These are phyloP conservation scores for Penicillium janthinellum DNA, from an alignment of 2,329 filamentous ascomycete genomes.

Conservation along the genomic window DNA sequence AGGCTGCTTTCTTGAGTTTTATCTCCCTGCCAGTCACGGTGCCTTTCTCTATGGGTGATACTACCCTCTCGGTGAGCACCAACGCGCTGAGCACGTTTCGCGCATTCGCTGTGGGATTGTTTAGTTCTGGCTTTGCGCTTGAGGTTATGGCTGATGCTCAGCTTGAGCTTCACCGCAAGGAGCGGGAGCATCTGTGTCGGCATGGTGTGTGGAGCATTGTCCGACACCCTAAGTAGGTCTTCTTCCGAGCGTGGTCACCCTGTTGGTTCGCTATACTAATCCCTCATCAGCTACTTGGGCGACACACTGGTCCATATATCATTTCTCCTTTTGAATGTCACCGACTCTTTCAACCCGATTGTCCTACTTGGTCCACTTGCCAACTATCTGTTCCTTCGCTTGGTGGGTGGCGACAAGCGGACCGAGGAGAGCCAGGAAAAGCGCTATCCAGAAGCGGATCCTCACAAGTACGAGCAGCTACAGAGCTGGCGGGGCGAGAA, in stretches of 20 bases:
- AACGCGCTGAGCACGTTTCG: slow-evolving; percentile 31
- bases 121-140: slow-evolving; percentile 58
- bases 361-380: slow-evolving; percentile 58
- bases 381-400: slow-evolving; percentile 62
- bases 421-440: slow-evolving; percentile 56
- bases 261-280: slow-evolving; percentile 7
- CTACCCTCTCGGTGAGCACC: slow-evolving; percentile 36
- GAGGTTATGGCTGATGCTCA: slow-evolving; percentile 61
- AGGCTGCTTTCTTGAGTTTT: slow-evolving; percentile 59
- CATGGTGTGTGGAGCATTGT: slow-evolving; percentile 65
- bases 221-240: slow-evolving; percentile 62
- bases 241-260: background rate
- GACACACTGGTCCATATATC: slow-evolving; percentile 61
- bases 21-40: slow-evolving; percentile 60
- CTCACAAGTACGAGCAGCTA: slow-evolving; percentile 57
- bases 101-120: slow-evolving; percentile 56
- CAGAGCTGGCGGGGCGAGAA: slow-evolving; percentile 56
- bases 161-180: slow-evolving; percentile 53
- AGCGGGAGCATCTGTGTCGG: slow-evolving; percentile 49
- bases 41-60: slow-evolving; percentile 48
- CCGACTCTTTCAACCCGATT: slow-evolving; percentile 57
- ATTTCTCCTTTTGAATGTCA: slow-evolving; percentile 60
- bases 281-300: slow-evolving; percentile 57
- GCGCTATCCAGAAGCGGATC: slow-evolving; percentile 55
- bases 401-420: slow-evolving; percentile 58